These are phyloP conservation scores for Botrytis cinerea DNA, from an alignment of 2,329 filamentous ascomycete species.

Conservation along the genomic window DNA sequence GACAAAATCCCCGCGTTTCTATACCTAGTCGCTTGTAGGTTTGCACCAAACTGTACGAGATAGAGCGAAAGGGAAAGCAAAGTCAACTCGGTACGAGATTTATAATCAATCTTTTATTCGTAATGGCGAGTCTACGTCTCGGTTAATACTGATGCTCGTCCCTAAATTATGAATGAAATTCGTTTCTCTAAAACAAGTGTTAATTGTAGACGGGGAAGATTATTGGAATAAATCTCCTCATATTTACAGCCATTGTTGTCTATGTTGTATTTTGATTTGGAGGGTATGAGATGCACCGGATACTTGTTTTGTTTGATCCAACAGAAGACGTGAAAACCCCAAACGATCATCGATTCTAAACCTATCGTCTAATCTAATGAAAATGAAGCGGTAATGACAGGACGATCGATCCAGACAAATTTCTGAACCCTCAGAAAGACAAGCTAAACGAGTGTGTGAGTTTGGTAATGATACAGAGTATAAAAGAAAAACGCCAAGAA, in stretches of 20 bases:
- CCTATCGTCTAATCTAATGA: too few species aligned
- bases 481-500: not conserved
- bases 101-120: fast-evolving
- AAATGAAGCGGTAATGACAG: not conserved
- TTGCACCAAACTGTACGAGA: not conserved
- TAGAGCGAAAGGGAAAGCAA: not conserved
- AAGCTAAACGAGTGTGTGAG: not conserved
- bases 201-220: not conserved
- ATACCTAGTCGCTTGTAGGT: not conserved
- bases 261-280: not conserved
- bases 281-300: not conserved
- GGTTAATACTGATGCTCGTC: not conserved
- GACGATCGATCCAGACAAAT: not conserved
- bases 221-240: not conserved
- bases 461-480: not conserved
- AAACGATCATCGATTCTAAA: not conserved
- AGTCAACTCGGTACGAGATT: not conserved
- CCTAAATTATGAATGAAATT: not conserved
- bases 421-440: not conserved
- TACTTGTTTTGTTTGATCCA: not conserved
- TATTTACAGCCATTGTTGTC: not conserved
- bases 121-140: not conserved
- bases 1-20: not conserved
- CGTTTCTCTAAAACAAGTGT: not conserved
- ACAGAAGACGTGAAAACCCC: not conserved